phyloP scores from a whole-genome alignment of 2,329 filamentous ascomycete genomes.

The Aspergillus chevalieri region DNA sequence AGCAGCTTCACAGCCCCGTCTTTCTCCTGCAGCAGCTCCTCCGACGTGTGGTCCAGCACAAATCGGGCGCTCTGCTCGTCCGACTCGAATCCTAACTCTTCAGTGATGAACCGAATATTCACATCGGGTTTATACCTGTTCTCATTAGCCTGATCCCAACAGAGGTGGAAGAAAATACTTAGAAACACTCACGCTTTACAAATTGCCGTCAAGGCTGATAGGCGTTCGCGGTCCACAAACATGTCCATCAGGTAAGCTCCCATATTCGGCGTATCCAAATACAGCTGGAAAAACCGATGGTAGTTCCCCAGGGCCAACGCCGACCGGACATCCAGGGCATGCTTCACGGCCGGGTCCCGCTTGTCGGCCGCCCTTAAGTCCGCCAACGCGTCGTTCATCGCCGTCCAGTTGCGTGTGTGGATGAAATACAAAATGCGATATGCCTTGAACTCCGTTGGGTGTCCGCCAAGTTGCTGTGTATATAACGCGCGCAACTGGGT shows the following conservation, averaged over 20 bases:
- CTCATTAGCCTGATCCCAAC: conserved; percentile 42
- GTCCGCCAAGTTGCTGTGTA: conserved; percentile 76
- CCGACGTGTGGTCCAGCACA: conserved; percentile 71
- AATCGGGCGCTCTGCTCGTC: conserved; percentile 88
- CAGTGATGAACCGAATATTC: conserved; percentile 82
- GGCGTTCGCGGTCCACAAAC: conserved; percentile 90
- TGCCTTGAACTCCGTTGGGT: conserved; percentile 92
- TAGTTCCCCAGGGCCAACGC: conserved; percentile 91
- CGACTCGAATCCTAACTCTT: conserved; percentile 92
- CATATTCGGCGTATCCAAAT: conserved; percentile 92
- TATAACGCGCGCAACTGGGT: conserved; percentile 93
- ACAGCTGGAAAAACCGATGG: conserved; percentile 95
- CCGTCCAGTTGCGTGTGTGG: conserved; percentile 95
- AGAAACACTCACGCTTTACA: conserved; percentile 74
- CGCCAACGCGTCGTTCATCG: conserved; percentile 95
- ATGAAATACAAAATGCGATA: conserved; percentile 99
- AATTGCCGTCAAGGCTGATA: conserved; percentile 83
- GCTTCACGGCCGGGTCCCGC: conserved; percentile 73
- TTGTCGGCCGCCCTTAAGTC: conserved; percentile 99
- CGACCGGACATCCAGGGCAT: conserved; percentile 85
- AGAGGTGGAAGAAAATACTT: conserved; percentile 35
- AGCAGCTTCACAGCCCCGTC: conserved; percentile 67
- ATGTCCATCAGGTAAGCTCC: conserved; percentile 98
- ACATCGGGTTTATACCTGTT: conserved; percentile 85
- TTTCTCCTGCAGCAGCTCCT: conserved; percentile 70